Conservation (phyloP, 495 filamentous ascomycete species). For the Penicillium paxilli region DNA sequence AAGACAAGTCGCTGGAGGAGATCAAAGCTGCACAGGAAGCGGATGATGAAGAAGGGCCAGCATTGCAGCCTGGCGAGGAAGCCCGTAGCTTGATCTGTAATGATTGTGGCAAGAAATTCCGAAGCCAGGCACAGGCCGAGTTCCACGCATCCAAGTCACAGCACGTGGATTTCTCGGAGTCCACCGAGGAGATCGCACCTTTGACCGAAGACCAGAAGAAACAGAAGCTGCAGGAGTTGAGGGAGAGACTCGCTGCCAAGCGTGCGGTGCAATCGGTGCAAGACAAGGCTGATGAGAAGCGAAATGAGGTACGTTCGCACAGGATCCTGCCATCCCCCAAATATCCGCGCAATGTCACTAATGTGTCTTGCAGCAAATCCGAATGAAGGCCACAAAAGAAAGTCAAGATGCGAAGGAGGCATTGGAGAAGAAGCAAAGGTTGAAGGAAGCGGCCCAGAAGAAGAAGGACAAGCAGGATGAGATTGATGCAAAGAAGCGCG, state of each 20-base stretch:
- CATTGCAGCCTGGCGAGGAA: constrained; percentile 61
- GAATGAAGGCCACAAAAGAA: constrained; percentile 78
- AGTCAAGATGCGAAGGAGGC: constrained; percentile 79
- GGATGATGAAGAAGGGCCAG: constrained; percentile 56
- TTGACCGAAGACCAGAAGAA: constrained; percentile 92
- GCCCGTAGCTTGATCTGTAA: constrained; percentile 76
- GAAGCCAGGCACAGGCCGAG: constrained; percentile 74
- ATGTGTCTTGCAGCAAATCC: constrained; percentile 65
- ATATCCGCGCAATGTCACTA: neutral
- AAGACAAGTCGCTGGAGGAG: constrained; percentile 79
- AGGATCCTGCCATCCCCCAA: neutral
- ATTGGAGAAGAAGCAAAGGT: constrained; percentile 77
- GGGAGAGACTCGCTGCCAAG: constrained; percentile 72
- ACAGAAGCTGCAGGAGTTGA: constrained; percentile 70
- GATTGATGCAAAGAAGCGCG: constrained; percentile 79
- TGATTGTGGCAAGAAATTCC: constrained; percentile 90
- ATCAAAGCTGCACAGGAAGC: constrained; percentile 52
- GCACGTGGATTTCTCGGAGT: constrained; percentile 91
- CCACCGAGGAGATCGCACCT: constrained; percentile 84
- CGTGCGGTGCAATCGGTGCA: constrained; percentile 63
- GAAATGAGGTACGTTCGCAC: constrained; percentile 70
- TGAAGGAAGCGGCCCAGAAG: constrained; percentile 86
- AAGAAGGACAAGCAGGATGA: constrained; percentile 85
- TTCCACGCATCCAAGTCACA: constrained; percentile 88
- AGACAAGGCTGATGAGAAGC: constrained; percentile 83